Evolutionary conservation across 208 protist species (phyloP), one percentile per base, ranked within the genome.

Genomic region (Crithidia thermophila): DNA sequence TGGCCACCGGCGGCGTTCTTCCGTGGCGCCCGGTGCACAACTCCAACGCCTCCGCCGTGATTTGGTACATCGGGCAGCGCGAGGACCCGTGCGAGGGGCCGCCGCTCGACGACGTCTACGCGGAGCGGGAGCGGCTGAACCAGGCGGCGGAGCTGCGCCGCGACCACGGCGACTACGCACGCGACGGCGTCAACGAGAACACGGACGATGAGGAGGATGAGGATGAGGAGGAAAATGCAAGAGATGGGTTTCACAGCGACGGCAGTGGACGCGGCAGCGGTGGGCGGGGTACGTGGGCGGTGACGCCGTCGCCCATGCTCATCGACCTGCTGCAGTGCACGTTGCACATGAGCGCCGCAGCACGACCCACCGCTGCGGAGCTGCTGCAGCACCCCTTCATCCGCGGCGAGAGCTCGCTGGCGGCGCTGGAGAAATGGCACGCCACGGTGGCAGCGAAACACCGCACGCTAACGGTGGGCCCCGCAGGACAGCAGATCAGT

Each of bases 361-460:
- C 39, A 27, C 83, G 90, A 4, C 83, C 82, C 1, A 73, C 70
- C 2, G 81, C 87, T 8, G 47, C 64, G 14, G 81, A 94, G 62
- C 78, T 93, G 37, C 77, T 93, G 55, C 76, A 74, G 63, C 90
- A 96, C 61, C 87, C 90, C 13, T 93, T 94, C 42, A 93, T 96
- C 53, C 72, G 72, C 8, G 73, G 66, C 18, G 69, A 75, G 23
- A 33, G 27, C 37, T 64, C 59, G 0, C 13, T 45, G 0, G 58
- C 21, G 4, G 67, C 66, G 18, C 57, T 89, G 25, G 40, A 73
- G 23, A 70, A 69, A 10, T 90, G 84, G 81, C 77, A 68, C 28
- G 57, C 61, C n/a, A n/a, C 58, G 30, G 39, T 75, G 61, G 42
- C 42, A 10, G 60, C 61, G 16, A 75, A 75, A 36, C 60, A 51